Base-by-base conservation (phyloP, 2,329 filamentous ascomycete species). In the Monilinia laxa region DNA sequence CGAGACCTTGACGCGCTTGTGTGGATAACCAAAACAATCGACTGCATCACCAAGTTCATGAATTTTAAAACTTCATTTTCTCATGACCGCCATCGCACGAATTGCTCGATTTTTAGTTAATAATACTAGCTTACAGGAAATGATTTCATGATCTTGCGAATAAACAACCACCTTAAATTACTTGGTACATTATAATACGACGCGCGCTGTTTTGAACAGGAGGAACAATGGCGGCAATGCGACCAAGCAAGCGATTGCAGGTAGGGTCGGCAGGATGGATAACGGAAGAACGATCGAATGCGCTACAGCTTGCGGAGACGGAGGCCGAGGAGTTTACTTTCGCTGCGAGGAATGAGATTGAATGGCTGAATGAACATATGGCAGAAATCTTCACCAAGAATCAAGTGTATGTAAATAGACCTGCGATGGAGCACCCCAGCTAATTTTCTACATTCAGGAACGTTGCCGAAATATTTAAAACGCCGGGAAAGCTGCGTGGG, bases 281-380 rank as follows among this genome's bases (percentile, higher is more conserved):
- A 71, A 82, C 88, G 42, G 88, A 92, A 71, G 95, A 99, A 81
- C 87, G 93, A 73, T 85, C 89, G 54, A 90, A 93, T 74, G 89
- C 92, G 18, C 81, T 87, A 65, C 85, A 91, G 71, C 88, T 97
- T 70, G 85, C 90, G 20, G 84, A 90, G 57, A 86, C 92, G 66
- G 95, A 98, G 78, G 85, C 91, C 65, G 94, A 98, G 72, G 96
- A 99, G 80, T 96, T 98, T 76, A 87, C 91, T 54, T 98, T 91
- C 80, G 92, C 93, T 40, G 93, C 92, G 69, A 87, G 91, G 67
- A 96, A 98, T 79, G 95, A 99, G 78, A 82, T 98, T 75, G 93
- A 98, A 77, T 99, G 95, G 95, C 83, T 99, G 73, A 98, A 99
- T 76, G 95, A 98, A 80, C 95, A 99, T 78, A 97, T 99, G 94